phyloP scores from a whole-genome alignment of 1,284 basidiomycete genomes.

The Puccinia horiana region DNA sequence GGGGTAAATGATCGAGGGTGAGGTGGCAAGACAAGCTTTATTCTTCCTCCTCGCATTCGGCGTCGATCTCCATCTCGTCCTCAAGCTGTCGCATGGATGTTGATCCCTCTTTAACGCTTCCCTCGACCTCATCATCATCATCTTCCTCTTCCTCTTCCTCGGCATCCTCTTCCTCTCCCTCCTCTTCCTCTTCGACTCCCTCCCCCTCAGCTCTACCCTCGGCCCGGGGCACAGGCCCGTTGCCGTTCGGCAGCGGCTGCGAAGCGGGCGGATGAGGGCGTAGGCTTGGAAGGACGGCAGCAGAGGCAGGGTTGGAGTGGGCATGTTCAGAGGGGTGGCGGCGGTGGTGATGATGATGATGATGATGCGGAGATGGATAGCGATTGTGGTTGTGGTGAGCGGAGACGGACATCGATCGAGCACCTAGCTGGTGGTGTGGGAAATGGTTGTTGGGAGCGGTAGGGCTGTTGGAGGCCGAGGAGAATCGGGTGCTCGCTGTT shows the following conservation, averaged over 20 bases:
- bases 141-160: slow-evolving; percentile 49
- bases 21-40: neutral
- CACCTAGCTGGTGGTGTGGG: slow-evolving; percentile 15
- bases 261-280: neutral
- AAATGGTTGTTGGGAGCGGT: slow-evolving; percentile 33
- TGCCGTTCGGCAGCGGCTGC: slow-evolving; percentile 22
- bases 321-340: slow-evolving; percentile 14
- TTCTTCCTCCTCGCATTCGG: slow-evolving; percentile 28
- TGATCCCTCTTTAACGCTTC: slow-evolving; percentile 12
- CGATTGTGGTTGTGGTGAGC: slow-evolving; percentile 30
- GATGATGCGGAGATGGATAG: slow-evolving; percentile 33
- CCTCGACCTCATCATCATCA: slow-evolving; percentile 46
- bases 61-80: slow-evolving; percentile 27
- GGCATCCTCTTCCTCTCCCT: slow-evolving; percentile 47
- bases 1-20: neutral
- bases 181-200: slow-evolving; percentile 34
- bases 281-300: neutral
- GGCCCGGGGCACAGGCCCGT: neutral
- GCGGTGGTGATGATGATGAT: slow-evolving; percentile 26
- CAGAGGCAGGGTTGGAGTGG: slow-evolving; percentile 7
- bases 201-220: neutral
- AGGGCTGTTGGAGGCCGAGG: slow-evolving; percentile 21
- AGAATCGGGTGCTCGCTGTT: neutral
- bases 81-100: neutral
- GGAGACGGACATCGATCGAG: slow-evolving; percentile 24